Evolutionary conservation across 805 yeast species (phyloP).

Genomic region (Lachancea mirantina): DNA sequence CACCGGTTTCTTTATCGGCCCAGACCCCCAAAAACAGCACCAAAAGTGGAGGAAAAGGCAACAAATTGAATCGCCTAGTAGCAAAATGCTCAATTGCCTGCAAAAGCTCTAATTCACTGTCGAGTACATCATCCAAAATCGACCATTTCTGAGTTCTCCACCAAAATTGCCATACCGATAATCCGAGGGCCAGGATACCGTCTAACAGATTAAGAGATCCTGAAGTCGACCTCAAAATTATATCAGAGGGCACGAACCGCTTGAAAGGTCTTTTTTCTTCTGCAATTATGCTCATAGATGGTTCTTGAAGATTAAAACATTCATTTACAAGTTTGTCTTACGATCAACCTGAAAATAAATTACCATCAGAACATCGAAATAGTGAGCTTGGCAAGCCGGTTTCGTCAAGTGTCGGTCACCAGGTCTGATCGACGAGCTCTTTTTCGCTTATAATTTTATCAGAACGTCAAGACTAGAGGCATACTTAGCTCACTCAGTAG

Average conservation of each 20-base stretch:
- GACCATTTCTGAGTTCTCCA: conserved; percentile 3
- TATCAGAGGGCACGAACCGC: conserved; percentile 1
- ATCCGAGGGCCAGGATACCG: too few species aligned
- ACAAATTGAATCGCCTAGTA: conserved; percentile 14
- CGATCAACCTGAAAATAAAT: too few species aligned
- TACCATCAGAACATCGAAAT: too few species aligned
- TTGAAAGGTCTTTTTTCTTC: background rate
- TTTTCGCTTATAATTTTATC: too few species aligned
- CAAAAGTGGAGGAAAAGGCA: conserved; percentile 18
- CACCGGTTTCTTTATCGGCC: conserved; percentile 2
- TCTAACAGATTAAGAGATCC: background rate
- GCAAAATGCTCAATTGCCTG: conserved; percentile 10
- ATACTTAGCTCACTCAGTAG: too few species aligned
- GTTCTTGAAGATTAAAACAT: background rate
- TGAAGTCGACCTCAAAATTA: background rate
- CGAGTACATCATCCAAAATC: background rate
- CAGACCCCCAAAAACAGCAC: conserved; percentile 18
- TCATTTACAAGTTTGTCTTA: too few species aligned
- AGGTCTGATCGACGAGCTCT: too few species aligned
- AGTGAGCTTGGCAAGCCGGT: too few species aligned
- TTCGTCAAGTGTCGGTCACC: too few species aligned
- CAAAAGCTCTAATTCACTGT: conserved; percentile 4
- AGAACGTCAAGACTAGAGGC: too few species aligned
- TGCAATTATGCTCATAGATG: background rate
- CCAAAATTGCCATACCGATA: background rate